Conservation (phyloP, 139 green algal genomes). For the Auxenochlorella pyrenoidosa region DNA sequence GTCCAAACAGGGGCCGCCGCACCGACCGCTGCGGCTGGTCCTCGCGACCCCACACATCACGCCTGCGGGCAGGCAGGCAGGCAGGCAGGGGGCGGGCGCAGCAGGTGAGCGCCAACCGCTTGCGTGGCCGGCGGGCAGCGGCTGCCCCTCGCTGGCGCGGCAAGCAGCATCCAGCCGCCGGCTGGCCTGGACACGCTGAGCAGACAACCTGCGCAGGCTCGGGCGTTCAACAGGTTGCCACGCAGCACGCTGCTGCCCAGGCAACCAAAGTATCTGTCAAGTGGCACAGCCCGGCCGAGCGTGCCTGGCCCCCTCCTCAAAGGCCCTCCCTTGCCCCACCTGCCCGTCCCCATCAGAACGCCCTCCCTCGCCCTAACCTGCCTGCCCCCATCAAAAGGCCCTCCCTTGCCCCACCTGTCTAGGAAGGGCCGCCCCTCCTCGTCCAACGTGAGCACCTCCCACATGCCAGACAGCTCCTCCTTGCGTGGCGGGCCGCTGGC, state of each 20-base stretch:
- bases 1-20: conserved; percentile 14
- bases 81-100: neutral
- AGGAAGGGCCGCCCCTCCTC: conserved; percentile 66
- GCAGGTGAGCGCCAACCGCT: neutral
- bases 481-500: neutral
- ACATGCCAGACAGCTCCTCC: conserved; percentile 61
- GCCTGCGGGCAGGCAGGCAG: neutral
- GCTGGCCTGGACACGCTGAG: too few relatives aligned
- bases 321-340: neutral
- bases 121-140: too few relatives aligned
- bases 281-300: neutral
- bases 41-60: conserved; percentile 22
- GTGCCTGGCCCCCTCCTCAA: neutral
- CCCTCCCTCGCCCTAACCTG: conserved; percentile 50
- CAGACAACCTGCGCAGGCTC: too few relatives aligned
- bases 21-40: conserved; percentile 4
- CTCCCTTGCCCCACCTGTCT: conserved; percentile 58
- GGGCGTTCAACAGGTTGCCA: too few relatives aligned
- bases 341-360: neutral
- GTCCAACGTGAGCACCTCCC: conserved; percentile 72
- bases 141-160: too few relatives aligned
- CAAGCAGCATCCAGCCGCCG: too few relatives aligned
- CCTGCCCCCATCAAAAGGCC: conserved; percentile 32
- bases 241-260: neutral
- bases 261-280: too few relatives aligned